These are phyloP conservation scores for Fusarium devonianum DNA, from an alignment of 2,329 filamentous ascomycete species.

Conservation along the genomic window DNA sequence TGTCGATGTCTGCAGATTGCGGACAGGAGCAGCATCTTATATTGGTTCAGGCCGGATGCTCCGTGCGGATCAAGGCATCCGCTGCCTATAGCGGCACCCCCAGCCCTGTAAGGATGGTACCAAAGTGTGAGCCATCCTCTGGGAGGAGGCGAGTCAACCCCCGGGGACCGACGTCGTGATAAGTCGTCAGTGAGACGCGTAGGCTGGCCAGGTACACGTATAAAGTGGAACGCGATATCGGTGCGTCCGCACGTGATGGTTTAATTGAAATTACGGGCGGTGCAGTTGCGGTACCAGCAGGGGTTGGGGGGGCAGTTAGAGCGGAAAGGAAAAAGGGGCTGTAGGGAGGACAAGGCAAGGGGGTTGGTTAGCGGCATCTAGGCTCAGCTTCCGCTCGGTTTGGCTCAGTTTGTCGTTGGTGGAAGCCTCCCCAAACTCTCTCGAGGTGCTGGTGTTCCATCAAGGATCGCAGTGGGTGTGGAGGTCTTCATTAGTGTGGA, in stretches of 20 bases:
- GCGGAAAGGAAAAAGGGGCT: conserved; percentile 19
- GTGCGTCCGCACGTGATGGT: conserved; percentile 31
- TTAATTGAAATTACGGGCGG: conserved; percentile 15
- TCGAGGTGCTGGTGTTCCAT: not conserved
- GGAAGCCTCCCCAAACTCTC: conserved; percentile 10
- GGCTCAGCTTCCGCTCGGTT: not conserved
- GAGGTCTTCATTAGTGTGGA: conserved; percentile 1
- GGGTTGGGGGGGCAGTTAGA: conserved; percentile 4
- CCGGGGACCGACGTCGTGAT: conserved; percentile 31
- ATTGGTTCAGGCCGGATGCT: conserved; percentile 33
- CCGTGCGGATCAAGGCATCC: conserved; percentile 30
- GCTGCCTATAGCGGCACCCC: conserved; percentile 38
- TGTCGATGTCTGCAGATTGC: conserved; percentile 4
- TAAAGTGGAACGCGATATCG: conserved; percentile 20
- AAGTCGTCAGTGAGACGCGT: conserved; percentile 32
- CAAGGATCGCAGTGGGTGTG: conserved; percentile 9
- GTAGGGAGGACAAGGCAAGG: conserved; percentile 16
- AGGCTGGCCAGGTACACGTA: conserved; percentile 7
- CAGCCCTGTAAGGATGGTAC: conserved; percentile 5
- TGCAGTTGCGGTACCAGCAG: conserved; percentile 9
- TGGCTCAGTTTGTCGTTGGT: conserved; percentile 1
- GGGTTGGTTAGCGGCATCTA: conserved; percentile 17
- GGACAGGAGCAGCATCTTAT: conserved; percentile 37
- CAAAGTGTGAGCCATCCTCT: conserved; percentile 10
- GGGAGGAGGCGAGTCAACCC: conserved; percentile 34